These are phyloP conservation scores for Emergomyces pasteurianus DNA, from an alignment of 2,329 filamentous ascomycete species.

Conservation along the genomic window DNA sequence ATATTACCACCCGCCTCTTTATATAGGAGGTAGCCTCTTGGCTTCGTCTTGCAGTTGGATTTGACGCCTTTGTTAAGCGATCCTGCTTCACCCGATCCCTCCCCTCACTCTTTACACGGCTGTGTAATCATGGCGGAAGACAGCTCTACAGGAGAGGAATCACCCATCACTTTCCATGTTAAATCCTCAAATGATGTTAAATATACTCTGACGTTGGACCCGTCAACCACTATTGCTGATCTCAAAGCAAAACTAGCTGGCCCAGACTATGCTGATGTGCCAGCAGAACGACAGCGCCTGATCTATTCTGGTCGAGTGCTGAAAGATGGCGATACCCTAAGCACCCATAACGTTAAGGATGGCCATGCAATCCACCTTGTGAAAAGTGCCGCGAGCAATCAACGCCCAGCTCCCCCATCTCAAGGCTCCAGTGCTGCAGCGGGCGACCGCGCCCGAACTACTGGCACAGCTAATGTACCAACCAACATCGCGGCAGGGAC, in stretches of 20 bases:
- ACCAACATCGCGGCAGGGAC: constrained; percentile 38
- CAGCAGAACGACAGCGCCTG: constrained; percentile 77
- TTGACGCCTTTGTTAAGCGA: not conserved
- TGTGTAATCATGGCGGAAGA: constrained; percentile 29
- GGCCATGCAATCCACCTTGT: constrained; percentile 95
- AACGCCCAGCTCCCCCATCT: constrained; percentile 39
- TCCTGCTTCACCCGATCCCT: not conserved
- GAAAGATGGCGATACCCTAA: constrained; percentile 82
- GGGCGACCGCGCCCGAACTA: constrained; percentile 10
- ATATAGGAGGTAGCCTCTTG: not conserved
- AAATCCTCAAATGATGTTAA: constrained; percentile 90
- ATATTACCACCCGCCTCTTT: not conserved
- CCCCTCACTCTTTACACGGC: not conserved
- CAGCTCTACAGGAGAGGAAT: constrained; percentile 43
- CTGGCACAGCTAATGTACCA: constrained; percentile 29
- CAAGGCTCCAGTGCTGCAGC: constrained; percentile 11
- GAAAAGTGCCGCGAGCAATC: constrained; percentile 87
- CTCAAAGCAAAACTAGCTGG: constrained; percentile 80
- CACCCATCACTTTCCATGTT: constrained; percentile 87
- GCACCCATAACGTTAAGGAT: constrained; percentile 85
- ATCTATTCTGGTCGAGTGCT: constrained; percentile 97
- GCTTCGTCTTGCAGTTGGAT: not conserved
- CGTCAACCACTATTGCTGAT: constrained; percentile 65
- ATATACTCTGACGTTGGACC: constrained; percentile 68
- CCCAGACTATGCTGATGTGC: constrained; percentile 72